Base-by-base conservation (phyloP, 139 green algal genomes). In the Limnomonas spitsbergensis region DNA sequence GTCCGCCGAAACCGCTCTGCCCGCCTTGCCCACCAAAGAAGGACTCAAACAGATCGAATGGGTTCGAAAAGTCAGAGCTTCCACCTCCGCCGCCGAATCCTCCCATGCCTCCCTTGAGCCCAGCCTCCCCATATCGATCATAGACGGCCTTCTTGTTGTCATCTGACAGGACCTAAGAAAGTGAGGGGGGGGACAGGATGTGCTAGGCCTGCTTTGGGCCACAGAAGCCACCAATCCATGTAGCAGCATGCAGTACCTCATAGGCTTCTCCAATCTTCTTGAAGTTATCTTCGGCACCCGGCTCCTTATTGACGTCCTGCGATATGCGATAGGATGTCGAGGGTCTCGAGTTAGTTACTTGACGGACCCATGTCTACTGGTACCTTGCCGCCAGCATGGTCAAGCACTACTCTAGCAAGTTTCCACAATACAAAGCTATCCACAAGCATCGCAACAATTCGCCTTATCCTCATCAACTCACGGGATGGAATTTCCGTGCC, bases 21-120 rank as follows among this genome's bases (percentile, higher is more conserved):
- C 81, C 76, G 36, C 86, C 85, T 26, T 84, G 81, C 34, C 87
- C 90, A 31, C 95, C 93, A 76, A 99, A 99, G 87, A 99, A 98
- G 14, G 84, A 90, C 87, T 99, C 95, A 80, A 99, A 99, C 35
- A 99, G 83, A 81, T 99, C 95, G 76, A 99, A 98, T 26, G 96
- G 96, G 85, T 98, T 98, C 69, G 81, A 90, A 78, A 96, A 97
- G 69, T 93, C 90, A 32, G 40, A 78, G 31, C 69, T 77, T 68
- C 76, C 82, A 36, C 81, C 88, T 38, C 79, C 82, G 27, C 80
- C 83, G 40, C 84, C 83, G 70, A 89, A 84, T 37, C 88, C 90
- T 36, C 92, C 88, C 84, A 91, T 91, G 73, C 89, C 91, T 38
- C 91, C 91, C 86, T 98, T 98, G 24, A 99, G 85, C 0, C 96